Evolutionary conservation across 1,139 yeast genomes (phyloP), one percentile per base, ranked within the genome.

Genomic region (Diutina pseudorugosa): DNA sequence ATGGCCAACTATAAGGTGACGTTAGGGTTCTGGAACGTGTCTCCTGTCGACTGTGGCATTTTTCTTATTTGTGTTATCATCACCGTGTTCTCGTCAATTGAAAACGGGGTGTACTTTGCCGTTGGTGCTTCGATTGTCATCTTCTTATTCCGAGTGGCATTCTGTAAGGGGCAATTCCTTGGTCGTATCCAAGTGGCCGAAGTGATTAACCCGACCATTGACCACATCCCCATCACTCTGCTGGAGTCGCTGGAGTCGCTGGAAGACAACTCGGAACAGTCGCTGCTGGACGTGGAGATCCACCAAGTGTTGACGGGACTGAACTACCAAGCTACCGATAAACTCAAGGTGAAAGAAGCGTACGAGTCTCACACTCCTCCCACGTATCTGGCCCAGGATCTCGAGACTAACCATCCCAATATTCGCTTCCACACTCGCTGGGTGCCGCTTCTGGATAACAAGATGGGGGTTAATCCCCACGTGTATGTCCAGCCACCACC

Each of bases 81-180:
- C 60, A 82, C 95, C 20, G 85, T 91, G 7, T 90, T 91, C 61
- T 72, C 91, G 6, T 73, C 89, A 12, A 86, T 91, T 63, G 98
- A 91, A 67, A 73, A 81, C 60, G 97, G 96, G 69, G 85, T 91
- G 60, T 91, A 91, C 70, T 90, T 89, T 67, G 91, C 96, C 48
- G 79, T 89, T 59, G 83, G 85, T 63, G 93, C 96, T 53, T 86
- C 96, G 48, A 79, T 77, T 58, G 96, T 90, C 20, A 75, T 81
- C 44, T 70, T 90, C 57, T 71, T 91, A 54, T 78, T 87, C 70
- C 79, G 90, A 61, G 67, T 86, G 55, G 89, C 95, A 19, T 82
- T 80, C 68, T 95, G 97, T 49, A 75, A 77, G 54, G 96, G 96
- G 56, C 76, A 79, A 54, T 89, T 90, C 69, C 73, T 91, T 64